A percentile compares a stretch with the other conserved stretches of the same genome.
Evolutionary conservation across 106 monocot genomes (phyloP).

Genomic region (Cymbidium sinense): DNA sequence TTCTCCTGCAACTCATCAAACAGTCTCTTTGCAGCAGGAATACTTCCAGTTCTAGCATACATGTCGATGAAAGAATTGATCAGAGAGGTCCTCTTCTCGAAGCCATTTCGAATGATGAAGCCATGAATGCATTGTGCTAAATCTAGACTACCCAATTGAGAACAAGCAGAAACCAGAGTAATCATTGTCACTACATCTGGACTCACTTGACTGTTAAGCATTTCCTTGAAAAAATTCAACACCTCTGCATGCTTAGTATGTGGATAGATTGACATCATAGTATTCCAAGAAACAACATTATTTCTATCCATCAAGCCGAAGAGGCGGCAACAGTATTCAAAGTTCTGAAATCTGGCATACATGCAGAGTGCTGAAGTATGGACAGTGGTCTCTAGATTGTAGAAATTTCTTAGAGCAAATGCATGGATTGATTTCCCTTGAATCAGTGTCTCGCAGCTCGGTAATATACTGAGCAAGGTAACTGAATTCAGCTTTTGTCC

Average conservation of each 20-base stretch:
- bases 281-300: constrained; percentile 52
- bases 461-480: constrained; percentile 54
- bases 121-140: constrained; percentile 22
- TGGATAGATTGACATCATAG: constrained; percentile 37
- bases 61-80: constrained; percentile 51
- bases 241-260: constrained; percentile 24
- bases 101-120: constrained; percentile 29
- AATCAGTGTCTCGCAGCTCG: constrained; percentile 26
- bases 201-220: constrained; percentile 28
- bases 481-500: constrained; percentile 34
- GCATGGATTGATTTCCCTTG: constrained; percentile 54
- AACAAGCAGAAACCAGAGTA: constrained; percentile 36
- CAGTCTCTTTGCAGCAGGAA: constrained; percentile 25
- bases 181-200: constrained; percentile 57
- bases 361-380: constrained; percentile 53
- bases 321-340: constrained; percentile 23
- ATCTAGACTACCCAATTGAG: constrained; percentile 24
- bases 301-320: constrained; percentile 36
- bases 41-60: constrained; percentile 42
- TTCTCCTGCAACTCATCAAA: constrained; percentile 33
- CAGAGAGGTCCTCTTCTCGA: constrained; percentile 21
- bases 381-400: constrained; percentile 25
- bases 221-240: constrained; percentile 34
- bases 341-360: constrained; percentile 50
- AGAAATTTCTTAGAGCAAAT: constrained; percentile 42